Base-by-base conservation (phyloP, 78 protist species). In the Neovahlkampfia damariscottae region DNA sequence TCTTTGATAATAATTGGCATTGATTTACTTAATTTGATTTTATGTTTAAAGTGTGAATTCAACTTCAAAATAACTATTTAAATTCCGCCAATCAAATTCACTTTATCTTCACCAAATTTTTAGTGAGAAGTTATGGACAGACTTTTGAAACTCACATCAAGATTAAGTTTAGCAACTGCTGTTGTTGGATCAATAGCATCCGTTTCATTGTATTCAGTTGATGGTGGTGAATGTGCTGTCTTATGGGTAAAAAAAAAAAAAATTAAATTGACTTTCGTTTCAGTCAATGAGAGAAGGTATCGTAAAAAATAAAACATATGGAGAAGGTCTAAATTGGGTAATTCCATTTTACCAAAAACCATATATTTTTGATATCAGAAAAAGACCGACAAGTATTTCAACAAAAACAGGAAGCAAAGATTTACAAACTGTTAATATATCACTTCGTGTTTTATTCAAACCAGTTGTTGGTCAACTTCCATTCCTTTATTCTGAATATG, bases 181-280 rank as follows among this genome's bases (percentile, higher is more conserved):
- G 72, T 19, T 19, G 67, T 19, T 69, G 72, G 19, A 31, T 19
- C 72, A 28, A 28, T 69, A 30, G 19, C 68, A 19, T n/a, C 19
- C 10, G 19, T 28, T 19, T 69, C 67, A 19, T 69, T 75, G 27
- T 75, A 30, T 67, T 31, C 84, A 72, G 90, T 87, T 9, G 87
- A 87, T 40, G 83, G 81, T 1, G 91, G 91, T 19, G 78, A 84
- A 72, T 83, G 88, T 39, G 91, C 87, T 1, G 77, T 88, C 41
- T 67, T 84, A 67, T 88, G n/a, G n/a, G n/a, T n/a, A n/a, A n/a
- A n/a, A n/a, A n/a, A n/a, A n/a, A n/a, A n/a, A n/a, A n/a, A n/a
- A n/a, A n/a, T n/a, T n/a, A n/a, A n/a, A n/a, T n/a, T n/a, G n/a
- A n/a, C n/a, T n/a, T n/a, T n/a, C n/a, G n/a, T n/a, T n/a, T 79